phyloP scores from a whole-genome alignment of 2,329 filamentous ascomycete species.

The Nothopassalora personata region DNA sequence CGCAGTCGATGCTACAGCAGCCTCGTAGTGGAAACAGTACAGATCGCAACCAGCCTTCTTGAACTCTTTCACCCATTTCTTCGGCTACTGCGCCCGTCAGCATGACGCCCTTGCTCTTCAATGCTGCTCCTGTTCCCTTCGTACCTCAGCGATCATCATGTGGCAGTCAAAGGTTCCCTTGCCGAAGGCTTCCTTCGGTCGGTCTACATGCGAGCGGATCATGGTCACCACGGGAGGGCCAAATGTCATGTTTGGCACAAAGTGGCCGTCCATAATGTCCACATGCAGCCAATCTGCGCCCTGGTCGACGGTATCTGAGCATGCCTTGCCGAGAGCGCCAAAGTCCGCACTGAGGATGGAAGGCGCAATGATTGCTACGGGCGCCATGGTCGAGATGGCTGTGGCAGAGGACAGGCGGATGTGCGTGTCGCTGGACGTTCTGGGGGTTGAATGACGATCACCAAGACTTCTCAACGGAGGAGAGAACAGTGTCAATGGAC shows the following conservation, averaged over 20 bases:
- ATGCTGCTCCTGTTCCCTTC: neutral
- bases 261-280: constrained; percentile 98
- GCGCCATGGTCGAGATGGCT: constrained; percentile 59
- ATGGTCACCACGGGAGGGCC: constrained; percentile 92
- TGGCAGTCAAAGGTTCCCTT: constrained; percentile 98
- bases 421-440: neutral
- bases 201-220: constrained; percentile 79
- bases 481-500: neutral
- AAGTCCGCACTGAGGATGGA: constrained; percentile 99
- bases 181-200: constrained; percentile 62
- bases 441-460: neutral
- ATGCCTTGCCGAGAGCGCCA: constrained; percentile 78
- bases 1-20: constrained; percentile 74
- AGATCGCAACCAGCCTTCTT: constrained; percentile 89
- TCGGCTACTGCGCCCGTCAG: constrained; percentile 57
- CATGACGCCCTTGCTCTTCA: constrained; percentile 3
- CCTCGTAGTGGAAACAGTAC: constrained; percentile 99
- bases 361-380: constrained; percentile 88
- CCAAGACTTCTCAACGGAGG: neutral
- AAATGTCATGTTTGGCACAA: constrained; percentile 97
- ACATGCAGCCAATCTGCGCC: constrained; percentile 92
- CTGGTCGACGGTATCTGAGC: constrained; percentile 75
- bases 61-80: constrained; percentile 97
- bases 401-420: neutral
- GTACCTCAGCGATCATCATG: constrained; percentile 99